Percentiles rank a stretch among this genome's conserved stretches.
These are phyloP conservation scores for Trichophyton schoenleinii DNA, from an alignment of 2,329 filamentous ascomycete species.

Conservation along the genomic window DNA sequence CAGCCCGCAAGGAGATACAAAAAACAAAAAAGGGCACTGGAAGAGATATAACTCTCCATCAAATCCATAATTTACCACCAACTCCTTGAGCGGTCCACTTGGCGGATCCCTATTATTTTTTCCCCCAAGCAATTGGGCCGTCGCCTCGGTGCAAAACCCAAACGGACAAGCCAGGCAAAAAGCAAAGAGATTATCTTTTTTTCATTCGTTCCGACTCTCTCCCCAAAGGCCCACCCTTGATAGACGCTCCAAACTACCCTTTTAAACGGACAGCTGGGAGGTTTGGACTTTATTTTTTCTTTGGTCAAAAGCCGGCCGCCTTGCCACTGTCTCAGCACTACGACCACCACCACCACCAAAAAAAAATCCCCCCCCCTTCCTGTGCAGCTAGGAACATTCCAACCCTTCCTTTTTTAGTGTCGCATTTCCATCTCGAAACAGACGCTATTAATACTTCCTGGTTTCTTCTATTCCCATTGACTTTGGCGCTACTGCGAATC, in stretches of 20 bases:
- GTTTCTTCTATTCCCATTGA: background rate
- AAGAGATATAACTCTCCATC: background rate
- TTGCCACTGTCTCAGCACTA: constrained; percentile 4
- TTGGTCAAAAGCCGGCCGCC: constrained; percentile 4
- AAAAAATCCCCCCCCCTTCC: background rate
- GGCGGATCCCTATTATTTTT: constrained; percentile 1
- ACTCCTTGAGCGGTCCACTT: constrained; percentile 1
- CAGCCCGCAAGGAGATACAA: background rate
- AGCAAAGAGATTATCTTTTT: background rate
- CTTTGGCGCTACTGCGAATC: constrained; percentile 6
- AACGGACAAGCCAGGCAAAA: background rate
- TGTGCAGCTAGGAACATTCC: constrained; percentile 4
- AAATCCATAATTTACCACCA: background rate
- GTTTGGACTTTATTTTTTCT: background rate
- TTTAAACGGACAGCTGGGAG: constrained; percentile 1
- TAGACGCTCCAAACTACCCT: constrained; percentile 1
- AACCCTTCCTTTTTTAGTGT: background rate
- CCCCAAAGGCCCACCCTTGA: constrained; percentile 1
- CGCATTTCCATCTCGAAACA: constrained; percentile 1
- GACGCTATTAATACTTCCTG: constrained; percentile 2
- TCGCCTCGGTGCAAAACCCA: background rate
- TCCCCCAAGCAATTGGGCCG: background rate
- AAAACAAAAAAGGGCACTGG: background rate
- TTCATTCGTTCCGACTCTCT: constrained; percentile 1
- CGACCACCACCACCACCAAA: background rate